Evolutionary conservation across 805 yeast species (phyloP), one percentile per base, ranked within the genome.

Genomic region (Ogataea nakhonphanomensis): DNA sequence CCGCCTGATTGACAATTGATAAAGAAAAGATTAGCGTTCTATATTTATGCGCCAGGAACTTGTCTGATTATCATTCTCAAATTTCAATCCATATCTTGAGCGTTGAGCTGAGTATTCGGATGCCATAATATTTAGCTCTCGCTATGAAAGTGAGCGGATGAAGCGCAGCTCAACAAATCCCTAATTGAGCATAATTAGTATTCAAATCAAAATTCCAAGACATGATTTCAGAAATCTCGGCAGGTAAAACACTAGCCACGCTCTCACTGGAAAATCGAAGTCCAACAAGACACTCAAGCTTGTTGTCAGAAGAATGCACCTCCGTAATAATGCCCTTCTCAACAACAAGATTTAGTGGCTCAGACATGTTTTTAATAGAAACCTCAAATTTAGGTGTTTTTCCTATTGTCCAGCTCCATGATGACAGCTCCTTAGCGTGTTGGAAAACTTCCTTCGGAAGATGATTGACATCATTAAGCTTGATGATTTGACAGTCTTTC

Each of bases 381-480:
- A 84, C 78, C 29, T 72, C 67, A 58, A 91, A 93, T 43, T 67
- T 70, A 0, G 97, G 96, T 0, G 96, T 83, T 14, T 71, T 67
- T 1, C 88, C 90, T 59, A 65, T 88, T 26, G 66, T 75, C 95
- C 96, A 90, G 1, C 74, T 66, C 84, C 93, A 83, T 14, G 70
- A 60, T 30, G 64, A 54, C 13, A 87, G 62, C 21, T 70, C 70
- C 0, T 61, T 43, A 24, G 69, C 67, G 0, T 66, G 64, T 3
- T 66, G 52, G 2, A 40, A 22, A 0, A 84, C 65, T 24, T 76
- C 78, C 1, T 49, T 13, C 0, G 68, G 69, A 8, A 65, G 38
- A 5, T 53, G 50, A 3, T 38, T 26, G 5, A 50, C 30, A 30
- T 51, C 49, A 15, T 59, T 60, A 3, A 65, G 15, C 15, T 50